Evolutionary conservation across 1,284 basidiomycete genomes (phyloP).

Genomic region (Agaricales sp.): DNA sequence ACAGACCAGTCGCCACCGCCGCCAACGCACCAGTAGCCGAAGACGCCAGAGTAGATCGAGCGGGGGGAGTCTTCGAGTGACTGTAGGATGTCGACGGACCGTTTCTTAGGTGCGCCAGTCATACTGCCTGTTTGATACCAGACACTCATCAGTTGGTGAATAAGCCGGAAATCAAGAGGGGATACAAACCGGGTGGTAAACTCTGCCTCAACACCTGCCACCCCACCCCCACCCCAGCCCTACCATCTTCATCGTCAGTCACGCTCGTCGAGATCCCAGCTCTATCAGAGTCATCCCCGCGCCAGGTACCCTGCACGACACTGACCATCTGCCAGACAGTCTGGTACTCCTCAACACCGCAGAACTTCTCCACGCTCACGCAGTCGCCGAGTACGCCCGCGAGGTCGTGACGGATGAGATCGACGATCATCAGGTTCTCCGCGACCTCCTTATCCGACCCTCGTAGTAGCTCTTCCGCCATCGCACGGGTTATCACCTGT

Average conservation of each 20-base stretch:
- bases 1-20: conserved; percentile 91
- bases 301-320: conserved; percentile 70
- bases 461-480: conserved; percentile 55
- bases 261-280: too few species aligned
- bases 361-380: conserved; percentile 82
- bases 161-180: conserved; percentile 2
- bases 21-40: conserved; percentile 88
- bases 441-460: conserved; percentile 89
- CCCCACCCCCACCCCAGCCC: conserved; percentile 33
- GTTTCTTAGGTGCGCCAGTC: conserved; percentile 96
- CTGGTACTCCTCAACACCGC: conserved; percentile 85
- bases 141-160: not conserved
- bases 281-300: too few species aligned
- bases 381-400: conserved; percentile 66
- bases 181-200: conserved; percentile 72
- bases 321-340: conserved; percentile 97
- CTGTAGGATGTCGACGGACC: conserved; percentile 86
- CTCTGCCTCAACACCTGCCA: conserved; percentile 74
- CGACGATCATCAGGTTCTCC: conserved; percentile 98
- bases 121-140: conserved; percentile 63
- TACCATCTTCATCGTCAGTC: conserved; percentile 26
- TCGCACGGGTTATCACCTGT: conserved; percentile 42
- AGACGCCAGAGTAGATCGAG: conserved; percentile 87
- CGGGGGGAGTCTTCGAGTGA: conserved; percentile 66
- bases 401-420: conserved; percentile 90